Base-by-base conservation (phyloP, 352 stramenopile species). In the Phytophthora quininea region DNA sequence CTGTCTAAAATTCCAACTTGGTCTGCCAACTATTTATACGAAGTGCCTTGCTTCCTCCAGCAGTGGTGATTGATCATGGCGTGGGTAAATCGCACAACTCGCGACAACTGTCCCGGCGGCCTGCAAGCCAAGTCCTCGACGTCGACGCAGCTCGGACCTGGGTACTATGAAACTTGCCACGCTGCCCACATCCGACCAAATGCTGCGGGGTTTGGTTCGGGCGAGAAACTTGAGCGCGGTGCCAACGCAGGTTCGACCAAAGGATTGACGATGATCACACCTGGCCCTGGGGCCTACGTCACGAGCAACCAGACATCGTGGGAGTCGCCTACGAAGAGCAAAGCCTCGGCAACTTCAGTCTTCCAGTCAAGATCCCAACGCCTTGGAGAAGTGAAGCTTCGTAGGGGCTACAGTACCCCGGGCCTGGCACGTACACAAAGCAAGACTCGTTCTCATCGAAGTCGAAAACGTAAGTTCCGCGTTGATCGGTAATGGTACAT, bases 71-170 rank as follows among this genome's bases (percentile, higher is more conserved):
- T 27, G 31, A 50, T 33, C 7, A 92, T 92, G 84, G 84, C 84
- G 59, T 92, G 84, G 84, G 84, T 91, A 55, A 86, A 87, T 46
- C 84, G 84, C 38, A 90, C 84, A 54, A 84, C 62, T 8, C 80
- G 84, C 7, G 79, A 89, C 14, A 79, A 86, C 52, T 76, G 72
- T 32, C 64, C 68, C 3, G 74, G 75, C 3, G 80, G 69, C 32
- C 68, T 88, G 30, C 69, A 78, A 27, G 30, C 52, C 5, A 72
- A 73, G 3, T 52, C 58, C 5, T 54, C 71, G 0, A 79, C 76
- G 4, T 73, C 76, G 1, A 43, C 63, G 4, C 73, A 82, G 19
- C 56, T 92, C 4, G 84, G 84, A 2, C 84, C 84, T 15, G 84
- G 84, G 0, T 84, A 59, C 46, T 92, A 92, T 57, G 84, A 92